Evolutionary conservation across 1,284 basidiomycete genomes (phyloP), one percentile per base, ranked within the genome.

Genomic region (Neolentinus lepideus): DNA sequence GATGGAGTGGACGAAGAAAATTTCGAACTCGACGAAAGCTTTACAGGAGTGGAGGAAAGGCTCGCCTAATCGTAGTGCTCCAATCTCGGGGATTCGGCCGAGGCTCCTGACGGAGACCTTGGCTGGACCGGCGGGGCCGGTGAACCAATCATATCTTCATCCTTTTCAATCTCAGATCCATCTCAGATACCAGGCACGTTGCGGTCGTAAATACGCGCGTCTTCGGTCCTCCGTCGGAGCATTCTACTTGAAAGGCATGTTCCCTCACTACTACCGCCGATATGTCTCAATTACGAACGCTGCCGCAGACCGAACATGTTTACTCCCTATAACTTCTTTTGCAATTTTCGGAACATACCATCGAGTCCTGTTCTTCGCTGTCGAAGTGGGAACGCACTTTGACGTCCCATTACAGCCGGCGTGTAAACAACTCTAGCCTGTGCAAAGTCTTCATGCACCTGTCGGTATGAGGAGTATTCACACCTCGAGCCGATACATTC

Each of bases 151-250:
- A 50, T 22, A 21, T 8, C 38, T 50, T 50, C n/a, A 25, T 29
- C 47, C 12, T 50, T 50, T 50, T 25, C 47, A 50, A 50, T 50
- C 47, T 50, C 22, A 50, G 47, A 50, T 50, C 47, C 47, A 26
- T 22, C 47, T 11, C 38, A 43, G 38, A 9, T n/a, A 16, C 6
- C 38, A 9, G 38, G 38, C 19, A 43, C 38, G 38, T 31, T 31
- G 29, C 29, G 29, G 29, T 31, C 29, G 29, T 31, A 31, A 31
- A 31, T 31, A 31, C 29, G 29, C 19, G 16, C 19, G 38, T 43
- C 38, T 16, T 21, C 38, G 16, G 38, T 43, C 38, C 16, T 16
- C 12, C 12, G 38, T 43, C 38, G 29, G 29, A 31, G 29, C 38
- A 16, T 21, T 43, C 38, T 16, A 43, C 38, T 43, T 12, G 29